phyloP scores from a whole-genome alignment of 2,329 filamentous ascomycete species.

The Claviceps fusiformis region DNA sequence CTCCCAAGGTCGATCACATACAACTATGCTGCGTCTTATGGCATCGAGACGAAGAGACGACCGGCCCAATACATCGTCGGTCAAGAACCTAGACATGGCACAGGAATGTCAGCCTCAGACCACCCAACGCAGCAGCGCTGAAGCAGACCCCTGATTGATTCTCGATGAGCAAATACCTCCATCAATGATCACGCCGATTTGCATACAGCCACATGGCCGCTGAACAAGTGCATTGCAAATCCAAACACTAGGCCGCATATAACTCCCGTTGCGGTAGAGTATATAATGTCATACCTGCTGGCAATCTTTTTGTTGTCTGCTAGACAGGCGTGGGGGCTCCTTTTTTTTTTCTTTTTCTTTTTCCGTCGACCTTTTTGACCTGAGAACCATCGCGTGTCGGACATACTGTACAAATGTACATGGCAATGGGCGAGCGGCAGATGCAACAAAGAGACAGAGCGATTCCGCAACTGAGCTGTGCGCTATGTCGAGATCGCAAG shows the following conservation, averaged over 20 bases:
- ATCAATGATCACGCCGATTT: not conserved
- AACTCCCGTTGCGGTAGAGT: not conserved
- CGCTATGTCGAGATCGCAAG: conserved; percentile 10
- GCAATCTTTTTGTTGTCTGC: not conserved
- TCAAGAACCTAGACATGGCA: not conserved
- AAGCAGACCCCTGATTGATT: not conserved
- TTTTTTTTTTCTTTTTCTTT: not conserved
- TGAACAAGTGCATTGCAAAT: not conserved
- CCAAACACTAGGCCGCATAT: not conserved
- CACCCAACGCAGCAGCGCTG: not conserved
- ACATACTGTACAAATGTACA: not conserved
- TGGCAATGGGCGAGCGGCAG: conserved; percentile 3
- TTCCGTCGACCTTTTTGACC: not conserved
- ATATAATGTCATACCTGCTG: conserved; percentile 1
- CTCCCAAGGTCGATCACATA: not conserved
- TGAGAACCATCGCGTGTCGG: not conserved
- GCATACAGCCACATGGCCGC: not conserved
- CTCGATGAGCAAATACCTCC: not conserved
- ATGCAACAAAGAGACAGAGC: conserved; percentile 1
- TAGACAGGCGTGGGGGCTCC: not conserved
- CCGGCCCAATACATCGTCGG: not conserved
- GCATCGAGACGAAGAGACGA: not conserved
- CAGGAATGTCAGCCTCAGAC: conserved; percentile 1
- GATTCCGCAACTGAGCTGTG: conserved; percentile 8
- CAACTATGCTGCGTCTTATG: not conserved